phyloP scores from a whole-genome alignment of 176 grass and related monocot species.

The Musa troglodytarum region DNA sequence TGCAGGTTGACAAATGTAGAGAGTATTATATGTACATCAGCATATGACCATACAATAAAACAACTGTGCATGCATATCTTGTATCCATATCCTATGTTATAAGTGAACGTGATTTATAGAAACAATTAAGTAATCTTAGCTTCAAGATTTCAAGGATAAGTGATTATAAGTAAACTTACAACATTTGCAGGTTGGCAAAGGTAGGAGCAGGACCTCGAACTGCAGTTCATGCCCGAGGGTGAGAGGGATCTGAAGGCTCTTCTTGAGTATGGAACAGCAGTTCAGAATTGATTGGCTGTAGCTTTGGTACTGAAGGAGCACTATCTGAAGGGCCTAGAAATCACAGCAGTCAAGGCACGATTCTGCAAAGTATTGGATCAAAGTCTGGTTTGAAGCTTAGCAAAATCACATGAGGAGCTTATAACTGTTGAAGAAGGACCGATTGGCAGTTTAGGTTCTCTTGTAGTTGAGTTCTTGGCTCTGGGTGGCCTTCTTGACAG shows the following conservation, averaged over 20 bases:
- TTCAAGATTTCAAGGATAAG: too few species aligned
- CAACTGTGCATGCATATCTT: too few species aligned
- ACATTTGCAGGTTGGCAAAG: constrained; percentile 53
- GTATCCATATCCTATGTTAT: too few species aligned
- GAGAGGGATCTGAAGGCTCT: constrained; percentile 60
- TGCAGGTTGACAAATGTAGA: too few species aligned
- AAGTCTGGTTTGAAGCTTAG: constrained; percentile 64
- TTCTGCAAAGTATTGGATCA: constrained; percentile 96
- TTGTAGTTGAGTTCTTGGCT: constrained; percentile 90
- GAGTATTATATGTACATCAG: too few species aligned
- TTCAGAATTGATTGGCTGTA: constrained; percentile 76
- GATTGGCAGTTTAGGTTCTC: constrained; percentile 87
- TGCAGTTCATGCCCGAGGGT: constrained; percentile 38
- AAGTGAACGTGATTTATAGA: too few species aligned
- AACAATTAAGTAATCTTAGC: too few species aligned
- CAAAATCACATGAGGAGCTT: constrained; percentile 74
- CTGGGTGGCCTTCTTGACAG: constrained; percentile 86
- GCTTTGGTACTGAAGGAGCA: constrained; percentile 44
- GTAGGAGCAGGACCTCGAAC: constrained; percentile 30
- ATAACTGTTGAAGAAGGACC: constrained; percentile 97
- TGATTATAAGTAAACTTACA: neutral
- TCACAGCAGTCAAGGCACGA: constrained; percentile 79
- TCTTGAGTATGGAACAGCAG: constrained; percentile 75
- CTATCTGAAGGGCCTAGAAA: constrained; percentile 28
- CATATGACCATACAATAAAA: too few species aligned